Evolutionary conservation across 2,329 filamentous ascomycete species (phyloP).

Genomic region (Ceratocystis eucalypticola): DNA sequence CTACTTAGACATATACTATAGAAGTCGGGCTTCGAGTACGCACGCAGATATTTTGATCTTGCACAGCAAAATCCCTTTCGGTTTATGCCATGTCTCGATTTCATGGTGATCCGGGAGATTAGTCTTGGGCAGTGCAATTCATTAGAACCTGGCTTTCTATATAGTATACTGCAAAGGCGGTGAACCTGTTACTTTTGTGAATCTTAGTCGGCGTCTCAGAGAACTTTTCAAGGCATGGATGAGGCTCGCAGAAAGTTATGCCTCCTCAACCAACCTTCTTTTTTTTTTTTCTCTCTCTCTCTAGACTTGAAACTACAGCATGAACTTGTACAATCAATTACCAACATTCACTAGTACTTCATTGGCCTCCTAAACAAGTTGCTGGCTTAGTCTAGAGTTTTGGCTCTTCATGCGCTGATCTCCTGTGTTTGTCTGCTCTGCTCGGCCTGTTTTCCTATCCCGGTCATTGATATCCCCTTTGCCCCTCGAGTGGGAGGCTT

Average conservation of each 20-base stretch:
- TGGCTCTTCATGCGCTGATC: neutral
- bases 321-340: neutral
- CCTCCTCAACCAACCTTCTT: neutral
- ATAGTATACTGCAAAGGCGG: neutral
- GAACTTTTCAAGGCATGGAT: slow-evolving; percentile 3
- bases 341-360: neutral
- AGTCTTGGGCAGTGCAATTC: neutral
- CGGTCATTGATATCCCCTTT: neutral
- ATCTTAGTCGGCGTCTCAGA: neutral
- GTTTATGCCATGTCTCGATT: neutral
- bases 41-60: neutral
- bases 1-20: neutral
- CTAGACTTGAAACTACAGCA: neutral
- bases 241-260: neutral
- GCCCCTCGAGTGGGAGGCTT: neutral
- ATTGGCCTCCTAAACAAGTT: no score
- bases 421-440: neutral
- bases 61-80: neutral
- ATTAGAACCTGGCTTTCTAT: neutral
- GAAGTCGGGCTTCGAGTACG: neutral
- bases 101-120: neutral
- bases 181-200: neutral
- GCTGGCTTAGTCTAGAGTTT: neutral
- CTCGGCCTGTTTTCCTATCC: neutral
- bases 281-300: neutral